phyloP scores from a whole-genome alignment of 176 grass and related monocot species.

The Alopecurus myosuroides region DNA sequence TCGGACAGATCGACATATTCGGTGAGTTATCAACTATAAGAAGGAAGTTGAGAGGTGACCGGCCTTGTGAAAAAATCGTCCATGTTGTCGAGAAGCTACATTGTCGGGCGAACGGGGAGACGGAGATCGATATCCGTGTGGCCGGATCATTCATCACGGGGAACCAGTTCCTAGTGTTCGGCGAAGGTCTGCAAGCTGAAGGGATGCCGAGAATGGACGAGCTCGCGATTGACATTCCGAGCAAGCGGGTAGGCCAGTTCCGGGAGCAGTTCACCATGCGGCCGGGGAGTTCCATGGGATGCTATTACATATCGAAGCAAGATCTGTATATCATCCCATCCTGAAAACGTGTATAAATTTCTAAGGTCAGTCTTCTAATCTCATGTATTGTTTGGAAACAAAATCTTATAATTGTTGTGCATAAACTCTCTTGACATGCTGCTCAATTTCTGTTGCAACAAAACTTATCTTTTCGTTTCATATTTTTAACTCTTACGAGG shows the following conservation, averaged over 20 bases:
- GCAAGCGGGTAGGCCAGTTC: constrained; percentile 70
- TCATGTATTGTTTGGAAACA: neutral
- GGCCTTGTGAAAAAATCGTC: constrained; percentile 74
- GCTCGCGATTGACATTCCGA: constrained; percentile 52
- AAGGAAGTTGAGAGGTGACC: constrained; percentile 70
- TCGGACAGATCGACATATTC: constrained; percentile 64
- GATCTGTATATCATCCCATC: constrained; percentile 71
- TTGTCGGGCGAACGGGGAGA: constrained; percentile 48
- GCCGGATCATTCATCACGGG: constrained; percentile 84
- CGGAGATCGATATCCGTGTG: constrained; percentile 62
- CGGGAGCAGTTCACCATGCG: constrained; percentile 74
- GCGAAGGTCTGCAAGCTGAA: constrained; percentile 77
- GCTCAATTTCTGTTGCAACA: too few species aligned
- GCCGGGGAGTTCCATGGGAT: constrained; percentile 60
- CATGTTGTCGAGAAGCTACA: constrained; percentile 94
- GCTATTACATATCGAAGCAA: constrained; percentile 65
- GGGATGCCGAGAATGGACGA: constrained; percentile 81
- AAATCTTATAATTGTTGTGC: too few species aligned
- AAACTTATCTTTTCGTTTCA: neutral
- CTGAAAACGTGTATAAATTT: constrained; percentile 17
- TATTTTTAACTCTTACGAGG: neutral
- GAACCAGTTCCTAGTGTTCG: constrained; percentile 77
- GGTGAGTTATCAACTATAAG: constrained; percentile 66
- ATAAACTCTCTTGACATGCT: too few species aligned
- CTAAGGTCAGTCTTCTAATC: constrained; percentile 7